Percentiles rank a stretch among this genome's conserved stretches.
Conservation (phyloP, 495 filamentous ascomycete genomes). For the Thermochaetoides thermophila region DNA sequence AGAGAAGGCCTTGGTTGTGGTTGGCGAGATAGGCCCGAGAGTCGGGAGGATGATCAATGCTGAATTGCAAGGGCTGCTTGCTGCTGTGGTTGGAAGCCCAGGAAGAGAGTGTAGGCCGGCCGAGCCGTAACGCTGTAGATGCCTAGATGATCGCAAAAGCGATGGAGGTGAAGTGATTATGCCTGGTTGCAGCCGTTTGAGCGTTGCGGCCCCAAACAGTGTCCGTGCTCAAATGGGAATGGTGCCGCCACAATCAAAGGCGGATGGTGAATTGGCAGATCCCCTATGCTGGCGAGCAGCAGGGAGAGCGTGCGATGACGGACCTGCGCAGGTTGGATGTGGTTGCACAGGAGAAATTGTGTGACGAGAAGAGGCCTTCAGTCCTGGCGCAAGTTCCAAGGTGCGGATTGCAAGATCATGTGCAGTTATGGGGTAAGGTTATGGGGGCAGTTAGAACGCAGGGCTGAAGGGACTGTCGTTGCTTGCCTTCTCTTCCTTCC, state of each 20-base stretch:
- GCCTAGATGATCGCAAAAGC: constrained; percentile 6
- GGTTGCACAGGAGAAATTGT: constrained; percentile 17
- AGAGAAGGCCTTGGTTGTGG: background rate
- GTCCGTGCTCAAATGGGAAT: constrained; percentile 6
- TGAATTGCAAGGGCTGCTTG: no score
- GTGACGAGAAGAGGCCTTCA: constrained; percentile 4
- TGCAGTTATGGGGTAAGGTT: no score
- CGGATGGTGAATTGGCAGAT: constrained; percentile 7
- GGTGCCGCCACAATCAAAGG: constrained; percentile 12
- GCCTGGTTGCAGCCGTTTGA: background rate
- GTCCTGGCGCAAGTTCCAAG: constrained; percentile 1
- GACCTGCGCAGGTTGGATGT: constrained; percentile 8
- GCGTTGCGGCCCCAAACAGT: constrained; percentile 7
- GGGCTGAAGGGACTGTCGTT: no score
- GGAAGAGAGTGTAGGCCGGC: no score
- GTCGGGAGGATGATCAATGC: no score
- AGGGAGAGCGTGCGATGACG: constrained; percentile 13
- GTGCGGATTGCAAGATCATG: no score
- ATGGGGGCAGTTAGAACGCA: no score
- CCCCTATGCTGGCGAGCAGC: constrained; percentile 3
- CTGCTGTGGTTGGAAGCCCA: no score
- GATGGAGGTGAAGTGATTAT: constrained; percentile 1
- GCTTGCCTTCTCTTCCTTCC: no score
- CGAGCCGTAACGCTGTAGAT: no score
- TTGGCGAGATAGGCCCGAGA: no score